Base-by-base conservation (phyloP, 2,329 filamentous ascomycete genomes). In the Orbilia blumenaviensis region DNA sequence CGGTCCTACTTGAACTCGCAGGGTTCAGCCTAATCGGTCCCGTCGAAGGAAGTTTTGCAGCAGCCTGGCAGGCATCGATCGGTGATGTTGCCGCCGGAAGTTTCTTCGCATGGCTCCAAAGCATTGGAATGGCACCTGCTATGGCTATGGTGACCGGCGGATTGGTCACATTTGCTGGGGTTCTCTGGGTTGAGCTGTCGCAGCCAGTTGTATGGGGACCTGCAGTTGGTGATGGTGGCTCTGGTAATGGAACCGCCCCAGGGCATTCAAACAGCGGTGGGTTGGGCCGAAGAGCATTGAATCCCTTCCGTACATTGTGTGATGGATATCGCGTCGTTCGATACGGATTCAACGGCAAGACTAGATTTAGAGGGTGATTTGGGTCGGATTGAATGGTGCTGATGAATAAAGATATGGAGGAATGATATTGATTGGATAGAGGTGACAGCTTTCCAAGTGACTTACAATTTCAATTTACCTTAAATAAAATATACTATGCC, bases 41-140 rank as follows among this genome's bases (percentile, higher is more conserved):
- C 10, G 63, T 75, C 10, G 56, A 46, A n/a, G 50, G 66, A 5
- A 66, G 41, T 36, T 46, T 71, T 34, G 71, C 62, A 10, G 62
- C 64, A 16, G 9, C 10, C 1, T 69, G 63, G 69, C 71, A 66
- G 29, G 50, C 74, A 16, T 27, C 12, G 14, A 64, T 73, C n/a
- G 74, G 74, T 1, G 27, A 66, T 18, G 71, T 75, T 9, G 64
- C 60, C 10, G 50, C 66, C 3, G 60, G 41, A 18, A 78, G 60
- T 34, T 60, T 78, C 16, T 78, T 78, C n/a, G 63, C 71, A 23
- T 75, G n/a, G 12, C 48, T 69, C 14, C 71, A 71, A 27, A 72
- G 60, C 4, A 36, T 69, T 3, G 46, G 71, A 1, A 63, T 63
- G 62, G 3, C 21, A 4, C 71, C 71, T 10, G 71, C 71, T 2